Base-by-base conservation (phyloP, 2,329 filamentous ascomycete species). In the Trichoderma gracile region DNA sequence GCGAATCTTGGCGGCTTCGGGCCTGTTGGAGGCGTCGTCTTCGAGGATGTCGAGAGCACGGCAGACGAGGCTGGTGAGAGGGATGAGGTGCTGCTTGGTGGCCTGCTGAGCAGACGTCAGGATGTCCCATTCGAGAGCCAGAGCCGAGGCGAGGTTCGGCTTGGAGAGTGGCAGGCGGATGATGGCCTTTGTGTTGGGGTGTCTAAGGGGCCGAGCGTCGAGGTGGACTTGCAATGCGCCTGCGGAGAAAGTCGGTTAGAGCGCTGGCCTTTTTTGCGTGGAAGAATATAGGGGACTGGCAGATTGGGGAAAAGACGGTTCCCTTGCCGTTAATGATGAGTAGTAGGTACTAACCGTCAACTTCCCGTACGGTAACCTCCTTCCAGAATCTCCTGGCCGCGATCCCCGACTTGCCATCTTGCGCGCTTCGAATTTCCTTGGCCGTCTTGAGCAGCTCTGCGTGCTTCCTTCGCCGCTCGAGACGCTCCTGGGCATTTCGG, bases 111-210 rank as follows among this genome's bases (percentile, higher is more conserved):
- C 87, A 15, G 90, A 91, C 25, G 88, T 84, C 66, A 99, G 84
- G 55, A 89, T 82, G 75, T 97, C 93, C 95, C 95, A 99, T 80
- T 99, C 95, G 50, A 96, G 79, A 3, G 94, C 95, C 67, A 99
- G 88, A 64, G 92, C 91, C 50, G 88, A 84, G 25, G 94, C 94
- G 45, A 98, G 89, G 72, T 92, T 85, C 38, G 87, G 88, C 79
- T 97, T 98, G 64, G 83, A 84, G 1, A 79, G 71, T 0, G 95
- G 93, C 30, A 98, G 72, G 1, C 83, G 85, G 70, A 99, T 81
- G 68, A 92, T 81, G 46, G 84, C 74, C 73, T 93, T 92, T 60
- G 88, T 88, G 65, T 85, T 82, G 0, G 89, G 90, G 58, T 91
- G 92, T 67, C 93, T 88, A 66, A 99, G 86, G 4, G 93, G 88